Evolutionary conservation across 116 monocot species (phyloP).

Genomic region (Phalaenopsis hybrid): DNA sequence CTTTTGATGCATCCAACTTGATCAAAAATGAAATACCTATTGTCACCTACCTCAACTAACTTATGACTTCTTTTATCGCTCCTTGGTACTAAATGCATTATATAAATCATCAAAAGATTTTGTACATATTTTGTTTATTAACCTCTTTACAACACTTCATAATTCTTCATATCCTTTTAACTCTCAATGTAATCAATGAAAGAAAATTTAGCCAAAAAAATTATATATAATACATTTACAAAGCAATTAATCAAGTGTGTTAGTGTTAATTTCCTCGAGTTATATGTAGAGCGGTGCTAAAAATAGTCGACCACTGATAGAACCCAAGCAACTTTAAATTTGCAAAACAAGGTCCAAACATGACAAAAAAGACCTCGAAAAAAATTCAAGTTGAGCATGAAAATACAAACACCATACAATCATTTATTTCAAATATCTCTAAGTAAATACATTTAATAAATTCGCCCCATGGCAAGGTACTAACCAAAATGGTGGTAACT

Average conservation of each 20-base stretch:
- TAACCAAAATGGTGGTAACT: not conserved
- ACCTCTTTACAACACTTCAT: not conserved
- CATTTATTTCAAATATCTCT: too few species aligned
- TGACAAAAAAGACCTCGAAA: too few species aligned
- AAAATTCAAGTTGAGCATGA: too few species aligned
- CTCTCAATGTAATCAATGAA: not conserved
- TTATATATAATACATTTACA: not conserved
- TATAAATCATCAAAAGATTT: not conserved
- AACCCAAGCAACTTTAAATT: too few species aligned
- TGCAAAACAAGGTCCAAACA: too few species aligned
- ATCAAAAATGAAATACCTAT: not conserved
- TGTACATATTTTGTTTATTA: not conserved
- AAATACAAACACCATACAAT: not conserved
- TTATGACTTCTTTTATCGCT: not conserved
- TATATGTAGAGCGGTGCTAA: too few species aligned
- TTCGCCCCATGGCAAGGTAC: not conserved
- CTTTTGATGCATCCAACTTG: too few species aligned
- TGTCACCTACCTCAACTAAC: not conserved
- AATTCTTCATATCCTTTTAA: not conserved
- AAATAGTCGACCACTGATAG: too few species aligned
- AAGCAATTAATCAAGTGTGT: not conserved
- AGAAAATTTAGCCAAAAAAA: not conserved
- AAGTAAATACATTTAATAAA: too few species aligned
- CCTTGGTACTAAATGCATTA: not conserved
- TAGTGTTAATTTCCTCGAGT: not conserved